A percentile compares a stretch with the other conserved stretches of the same genome.
phyloP scores from a whole-genome alignment of 257 asterid genomes.

The Scutellaria baicalensis region DNA sequence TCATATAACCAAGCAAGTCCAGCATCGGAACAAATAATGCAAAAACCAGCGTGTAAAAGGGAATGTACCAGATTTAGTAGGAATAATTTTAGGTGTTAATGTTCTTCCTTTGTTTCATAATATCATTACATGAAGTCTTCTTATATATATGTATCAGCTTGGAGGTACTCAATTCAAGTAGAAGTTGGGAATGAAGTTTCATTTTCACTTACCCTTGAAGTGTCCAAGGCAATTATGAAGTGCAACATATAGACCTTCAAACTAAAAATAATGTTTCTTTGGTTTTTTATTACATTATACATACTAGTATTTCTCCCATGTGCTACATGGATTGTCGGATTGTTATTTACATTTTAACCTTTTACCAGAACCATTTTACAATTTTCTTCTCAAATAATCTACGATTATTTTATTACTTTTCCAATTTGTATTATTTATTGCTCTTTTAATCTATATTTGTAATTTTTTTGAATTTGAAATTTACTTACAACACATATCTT shows the following conservation, averaged over 20 bases:
- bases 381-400: no score
- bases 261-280: neutral
- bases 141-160: neutral
- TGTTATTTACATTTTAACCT: no score
- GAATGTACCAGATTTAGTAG: neutral
- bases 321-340: no score
- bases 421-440: no score
- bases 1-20: constrained; percentile 4
- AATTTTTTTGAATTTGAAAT: no score
- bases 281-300: neutral
- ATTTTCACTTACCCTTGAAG: neutral
- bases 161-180: neutral
- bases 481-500: no score
- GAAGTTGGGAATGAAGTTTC: neutral
- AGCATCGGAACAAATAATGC: constrained; percentile 4
- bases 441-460: no score
- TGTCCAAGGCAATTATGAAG: neutral
- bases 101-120: neutral
- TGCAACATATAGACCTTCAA: neutral
- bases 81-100: neutral
- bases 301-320: no score
- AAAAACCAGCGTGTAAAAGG: neutral
- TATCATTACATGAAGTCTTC: neutral
- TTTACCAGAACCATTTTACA: no score
- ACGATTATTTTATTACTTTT: no score